Percentiles rank a stretch among this genome's conserved stretches.
phyloP scores from a whole-genome alignment of 2,329 filamentous ascomycete genomes.

The Venturiaceae sp. region DNA sequence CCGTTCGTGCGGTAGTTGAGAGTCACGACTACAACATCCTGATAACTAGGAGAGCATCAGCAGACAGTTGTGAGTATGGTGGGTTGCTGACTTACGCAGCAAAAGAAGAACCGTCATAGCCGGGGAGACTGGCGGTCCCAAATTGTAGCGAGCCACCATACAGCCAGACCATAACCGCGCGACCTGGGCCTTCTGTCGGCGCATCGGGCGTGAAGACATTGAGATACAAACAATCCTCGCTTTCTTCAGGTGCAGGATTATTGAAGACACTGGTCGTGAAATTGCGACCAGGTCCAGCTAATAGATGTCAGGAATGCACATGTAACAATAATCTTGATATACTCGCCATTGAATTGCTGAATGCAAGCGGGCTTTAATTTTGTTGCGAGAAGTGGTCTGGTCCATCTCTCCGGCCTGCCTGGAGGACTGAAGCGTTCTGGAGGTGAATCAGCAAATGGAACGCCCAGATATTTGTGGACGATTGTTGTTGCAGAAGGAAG shows the following conservation, averaged over 20 bases:
- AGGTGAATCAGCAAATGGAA: slow-evolving; percentile 6
- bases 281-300: neutral
- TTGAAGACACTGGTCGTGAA: slow-evolving; percentile 10
- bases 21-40: slow-evolving; percentile 26
- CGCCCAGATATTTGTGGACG: slow-evolving; percentile 7
- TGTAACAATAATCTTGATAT: neutral
- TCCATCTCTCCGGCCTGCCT: neutral
- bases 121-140: slow-evolving; percentile 16
- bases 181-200: slow-evolving; percentile 12
- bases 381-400: neutral
- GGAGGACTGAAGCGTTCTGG: neutral
- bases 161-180: slow-evolving; percentile 30
- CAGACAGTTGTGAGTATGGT: too few species aligned
- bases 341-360: slow-evolving; percentile 6
- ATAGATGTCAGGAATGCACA: neutral
- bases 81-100: too few species aligned
- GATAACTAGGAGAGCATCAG: too few species aligned
- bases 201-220: slow-evolving; percentile 28
- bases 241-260: slow-evolving; percentile 17
- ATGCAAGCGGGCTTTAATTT: slow-evolving; percentile 2
- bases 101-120: slow-evolving; percentile 26
- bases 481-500: neutral
- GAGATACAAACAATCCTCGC: slow-evolving; percentile 30
- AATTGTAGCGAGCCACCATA: slow-evolving; percentile 30
- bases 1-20: slow-evolving; percentile 23